Percentiles rank a stretch among this genome's conserved stretches.
Conservation (phyloP, 1,139 yeast species). For the Diutina ranongensis region DNA sequence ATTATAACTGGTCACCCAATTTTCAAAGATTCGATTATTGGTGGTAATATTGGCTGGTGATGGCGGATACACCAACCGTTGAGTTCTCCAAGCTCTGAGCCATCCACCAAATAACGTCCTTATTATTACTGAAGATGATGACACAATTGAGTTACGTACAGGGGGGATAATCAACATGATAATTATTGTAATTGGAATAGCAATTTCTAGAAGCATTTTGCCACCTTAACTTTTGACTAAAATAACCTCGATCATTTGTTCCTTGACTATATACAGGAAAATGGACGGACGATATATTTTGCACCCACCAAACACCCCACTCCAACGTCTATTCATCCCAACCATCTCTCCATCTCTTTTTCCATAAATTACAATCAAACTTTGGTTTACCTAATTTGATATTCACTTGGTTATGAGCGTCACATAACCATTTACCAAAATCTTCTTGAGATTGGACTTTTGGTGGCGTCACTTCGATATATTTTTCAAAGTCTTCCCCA, state of each 20-base stretch:
- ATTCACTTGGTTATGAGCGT: slow-evolving; percentile 90
- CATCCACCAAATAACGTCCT: slow-evolving; percentile 3
- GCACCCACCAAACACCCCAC: too few species aligned
- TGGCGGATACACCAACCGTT: slow-evolving; percentile 5
- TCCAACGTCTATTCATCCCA: slow-evolving; percentile 32
- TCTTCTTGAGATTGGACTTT: slow-evolving; percentile 61
- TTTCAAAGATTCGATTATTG: slow-evolving; percentile 2
- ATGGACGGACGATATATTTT: too few species aligned
- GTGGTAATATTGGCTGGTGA: slow-evolving; percentile 1
- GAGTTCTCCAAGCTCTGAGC: not conserved
- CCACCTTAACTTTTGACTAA: not conserved
- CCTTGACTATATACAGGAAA: not conserved
- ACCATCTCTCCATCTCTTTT: slow-evolving; percentile 82
- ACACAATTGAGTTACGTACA: not conserved
- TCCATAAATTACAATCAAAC: slow-evolving; percentile 86
- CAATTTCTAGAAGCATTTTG: not conserved
- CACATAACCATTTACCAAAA: slow-evolving; percentile 86
- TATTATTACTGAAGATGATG: too few species aligned
- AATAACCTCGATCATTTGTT: not conserved
- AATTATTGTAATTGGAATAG: not conserved
- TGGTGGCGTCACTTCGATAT: slow-evolving; percentile 52
- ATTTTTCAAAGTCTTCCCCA: slow-evolving; percentile 70
- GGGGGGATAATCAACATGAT: slow-evolving; percentile 2
- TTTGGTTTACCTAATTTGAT: slow-evolving; percentile 69
- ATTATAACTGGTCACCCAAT: not conserved